Base-by-base conservation (phyloP, 2,329 filamentous ascomycete genomes). In the Alternaria burnsii region DNA sequence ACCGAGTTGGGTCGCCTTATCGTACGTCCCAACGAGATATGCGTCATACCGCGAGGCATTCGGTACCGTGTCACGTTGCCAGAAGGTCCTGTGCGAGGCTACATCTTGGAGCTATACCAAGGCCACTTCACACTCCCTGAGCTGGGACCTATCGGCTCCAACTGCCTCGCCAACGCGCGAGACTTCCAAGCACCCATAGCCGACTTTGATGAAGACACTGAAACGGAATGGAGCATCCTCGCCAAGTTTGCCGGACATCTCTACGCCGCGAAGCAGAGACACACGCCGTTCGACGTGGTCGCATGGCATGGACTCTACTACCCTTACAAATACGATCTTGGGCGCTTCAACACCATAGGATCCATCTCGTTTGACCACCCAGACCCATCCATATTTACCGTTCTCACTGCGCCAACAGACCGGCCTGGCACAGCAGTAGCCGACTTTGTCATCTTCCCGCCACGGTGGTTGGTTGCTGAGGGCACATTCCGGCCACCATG, bases 401-500 rank as follows among this genome's bases (percentile, higher is more conserved):
- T 92, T 5, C 82, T 91, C 24, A 87, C 89, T 1, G 88, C 87
- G 2, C 87, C 84, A 26, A 87, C 87, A 5, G 79, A 82, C 57
- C 79, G 80, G n/a, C 78, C 83, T 5, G 84, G 83, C 9, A 85
- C 85, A 0, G 82, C 86, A 0, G 79, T 90, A 3, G 88, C 88
- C 7, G 89, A 92, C 79, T 91, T 92, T 68, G 87, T 91, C 70
- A 88, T 91, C 76, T 91, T 92, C 79, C 88, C 89, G 10, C 89
- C 89, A 2, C 84, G 89, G 52, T 92, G 89, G 89, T 84, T 91
- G 34, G 88, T 90, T 0, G 86, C 84, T 2, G 87, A 90, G 69
- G 83, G 89, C 71, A 91, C 89, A 0, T 91, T 91, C 82, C 85
- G 89, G 6, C 88, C 88, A 24, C 89, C 90, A 0, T 92, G 88